A percentile compares a stretch with the other conserved stretches of the same genome.
These are phyloP conservation scores for Flagelloscypha sp. DNA, from an alignment of 768 basidiomycete genomes.

Conservation along the genomic window DNA sequence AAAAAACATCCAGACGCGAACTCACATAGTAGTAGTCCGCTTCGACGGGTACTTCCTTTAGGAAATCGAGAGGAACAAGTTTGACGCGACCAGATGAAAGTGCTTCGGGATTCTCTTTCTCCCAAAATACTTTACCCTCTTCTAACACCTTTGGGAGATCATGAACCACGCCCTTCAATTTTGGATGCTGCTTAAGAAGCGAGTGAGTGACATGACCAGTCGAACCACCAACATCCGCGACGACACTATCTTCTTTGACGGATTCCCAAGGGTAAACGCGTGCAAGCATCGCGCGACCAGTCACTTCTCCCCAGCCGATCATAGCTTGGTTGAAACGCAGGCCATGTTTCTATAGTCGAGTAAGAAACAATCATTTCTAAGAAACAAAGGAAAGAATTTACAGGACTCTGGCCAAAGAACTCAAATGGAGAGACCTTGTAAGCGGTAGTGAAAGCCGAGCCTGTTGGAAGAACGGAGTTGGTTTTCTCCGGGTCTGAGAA, in stretches of 20 bases:
- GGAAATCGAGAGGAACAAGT: constrained; percentile 32
- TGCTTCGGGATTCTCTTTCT: constrained; percentile 23
- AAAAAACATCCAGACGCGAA: constrained; percentile 17
- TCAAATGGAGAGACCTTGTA: constrained; percentile 4
- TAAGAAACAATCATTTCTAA: too few species aligned
- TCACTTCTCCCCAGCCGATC: constrained; percentile 22
- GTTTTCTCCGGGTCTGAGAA: constrained; percentile 25
- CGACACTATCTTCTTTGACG: constrained; percentile 17
- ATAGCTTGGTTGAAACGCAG: constrained; percentile 24
- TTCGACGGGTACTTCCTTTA: constrained; percentile 25
- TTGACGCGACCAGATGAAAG: constrained; percentile 25
- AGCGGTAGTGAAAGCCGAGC: constrained; percentile 8
- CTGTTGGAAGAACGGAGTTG: constrained; percentile 9
- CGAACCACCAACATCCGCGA: constrained; percentile 36
- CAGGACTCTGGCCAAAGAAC: too few species aligned
- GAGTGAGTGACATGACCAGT: constrained; percentile 28
- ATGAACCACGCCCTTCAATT: constrained; percentile 29
- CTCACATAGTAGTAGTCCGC: constrained; percentile 34
- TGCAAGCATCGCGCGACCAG: constrained; percentile 19
- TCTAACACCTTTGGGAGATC: constrained; percentile 23
- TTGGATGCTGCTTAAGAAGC: constrained; percentile 25
- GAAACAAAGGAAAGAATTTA: too few species aligned
- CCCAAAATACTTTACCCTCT: constrained; percentile 26
- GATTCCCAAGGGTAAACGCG: constrained; percentile 29
- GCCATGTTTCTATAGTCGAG: too few species aligned